These are phyloP conservation scores for Sarocladium brachiariae DNA, from an alignment of 2,329 filamentous ascomycete species.

Conservation along the genomic window DNA sequence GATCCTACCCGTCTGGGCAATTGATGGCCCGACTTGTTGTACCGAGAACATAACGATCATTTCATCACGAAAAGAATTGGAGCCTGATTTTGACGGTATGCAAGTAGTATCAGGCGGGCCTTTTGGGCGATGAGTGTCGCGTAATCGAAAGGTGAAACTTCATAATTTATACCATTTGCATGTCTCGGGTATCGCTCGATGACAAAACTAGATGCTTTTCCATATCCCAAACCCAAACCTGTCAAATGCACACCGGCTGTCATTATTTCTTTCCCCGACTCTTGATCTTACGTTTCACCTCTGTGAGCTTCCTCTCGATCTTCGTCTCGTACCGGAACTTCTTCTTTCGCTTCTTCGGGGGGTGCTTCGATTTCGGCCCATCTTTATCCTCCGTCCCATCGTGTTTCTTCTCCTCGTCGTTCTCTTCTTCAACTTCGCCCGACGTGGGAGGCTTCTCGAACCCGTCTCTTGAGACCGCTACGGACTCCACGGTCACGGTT, in stretches of 20 bases:
- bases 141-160: conserved; percentile 20
- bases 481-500: conserved; percentile 86
- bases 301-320: conserved; percentile 68
- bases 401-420: conserved; percentile 23
- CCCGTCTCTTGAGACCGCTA: conserved; percentile 71
- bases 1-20: not conserved
- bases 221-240: not conserved
- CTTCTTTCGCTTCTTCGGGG: conserved; percentile 77
- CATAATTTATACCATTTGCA: conserved; percentile 25
- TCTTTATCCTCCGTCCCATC: conserved; percentile 21
- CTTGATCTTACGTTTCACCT: conserved; percentile 65
- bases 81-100: not conserved
- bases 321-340: conserved; percentile 93
- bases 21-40: not conserved
- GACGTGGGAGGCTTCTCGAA: conserved; percentile 49
- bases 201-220: not conserved
- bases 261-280: conserved; percentile 26
- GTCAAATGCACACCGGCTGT: not conserved
- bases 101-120: no score
- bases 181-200: conserved; percentile 1
- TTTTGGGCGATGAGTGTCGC: no score
- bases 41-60: conserved; percentile 3
- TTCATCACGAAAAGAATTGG: not conserved
- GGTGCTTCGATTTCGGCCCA: conserved; percentile 29
- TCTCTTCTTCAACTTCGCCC: conserved; percentile 27